Base-by-base conservation (phyloP, 192 early-diverging fungal genomes). In the Coemansia sp. region DNA sequence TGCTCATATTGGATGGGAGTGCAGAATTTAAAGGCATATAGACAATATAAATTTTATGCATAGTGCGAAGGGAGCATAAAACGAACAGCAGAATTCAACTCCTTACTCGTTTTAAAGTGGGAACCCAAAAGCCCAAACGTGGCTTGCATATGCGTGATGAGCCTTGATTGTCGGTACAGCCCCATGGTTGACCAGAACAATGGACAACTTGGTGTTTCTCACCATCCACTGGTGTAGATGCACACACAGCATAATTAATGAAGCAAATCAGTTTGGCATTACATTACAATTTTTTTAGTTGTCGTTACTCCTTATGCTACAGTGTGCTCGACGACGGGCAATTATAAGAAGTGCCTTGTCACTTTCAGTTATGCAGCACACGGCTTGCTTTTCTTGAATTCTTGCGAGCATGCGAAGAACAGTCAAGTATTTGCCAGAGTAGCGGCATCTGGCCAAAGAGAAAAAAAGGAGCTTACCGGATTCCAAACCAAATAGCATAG, bases 131-230 rank as follows among this genome's bases (percentile, higher is more conserved):
- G 8, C 48, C n/a, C 18, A 25, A n/a, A 25, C 48, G 48, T 49
- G 48, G 7, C 48, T 49, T 49, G 48, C 48, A 49, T 10, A 25
- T 49, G 48, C 23, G 48, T 49, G 48, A 49, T n/a, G n/a, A n/a
- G 8, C 20, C 16, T 25, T 49, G 48, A 18, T 49, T 49, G 10
- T 49, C n/a, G n/a, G n/a, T n/a, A n/a, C 20, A 40, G 48, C 20
- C 48, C n/a, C 48, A 49, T 49, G 48, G 20, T 49, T 49, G 48
- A 12, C n/a, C 39, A 40, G 23, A 49, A 49, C 48, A 49, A 49
- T 49, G 48, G 3, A 25, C 23, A 49, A 5, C 10, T 13, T 40
- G 39, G 4, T 13, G 39, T 13, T 40, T 40, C 39, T 1, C 37
- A 40, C 39, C 9, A 15, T 40, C 39, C 7, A 40, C 9, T 40